Percentiles rank a stretch among this genome's conserved stretches.
These are phyloP conservation scores for Candida anutae DNA, from an alignment of 1,139 yeast species.

Conservation along the genomic window DNA sequence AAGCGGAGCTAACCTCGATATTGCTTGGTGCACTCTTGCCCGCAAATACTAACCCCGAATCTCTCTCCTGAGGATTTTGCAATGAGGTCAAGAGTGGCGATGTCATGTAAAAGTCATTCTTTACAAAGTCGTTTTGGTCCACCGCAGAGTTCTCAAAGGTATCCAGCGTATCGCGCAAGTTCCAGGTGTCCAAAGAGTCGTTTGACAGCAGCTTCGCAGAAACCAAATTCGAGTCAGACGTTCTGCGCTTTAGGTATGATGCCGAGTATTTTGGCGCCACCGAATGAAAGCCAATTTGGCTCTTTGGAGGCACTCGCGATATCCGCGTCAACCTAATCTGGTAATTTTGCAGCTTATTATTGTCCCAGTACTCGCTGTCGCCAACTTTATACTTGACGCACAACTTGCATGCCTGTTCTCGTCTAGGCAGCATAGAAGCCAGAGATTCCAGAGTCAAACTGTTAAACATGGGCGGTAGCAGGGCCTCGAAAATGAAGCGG, in stretches of 20 bases:
- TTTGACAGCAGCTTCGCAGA: conserved; percentile 2
- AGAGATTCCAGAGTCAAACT: conserved; percentile 14
- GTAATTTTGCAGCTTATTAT: conserved; percentile 55
- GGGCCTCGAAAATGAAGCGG: conserved; percentile 49
- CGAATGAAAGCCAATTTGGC: conserved; percentile 15
- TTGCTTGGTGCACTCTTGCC: no score
- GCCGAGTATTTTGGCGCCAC: conserved; percentile 33
- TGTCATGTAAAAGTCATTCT: conserved; percentile 30
- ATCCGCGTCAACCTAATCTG: background rate
- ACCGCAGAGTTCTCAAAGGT: conserved; percentile 13
- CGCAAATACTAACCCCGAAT: background rate
- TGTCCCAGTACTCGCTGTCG: conserved; percentile 68
- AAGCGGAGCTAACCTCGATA: background rate
- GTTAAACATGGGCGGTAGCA: conserved; percentile 32
- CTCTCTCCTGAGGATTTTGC: conserved; percentile 2
- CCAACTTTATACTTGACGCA: conserved; percentile 53
- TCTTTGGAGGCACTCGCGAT: conserved; percentile 1
- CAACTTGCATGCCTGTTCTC: conserved; percentile 28
- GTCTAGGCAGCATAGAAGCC: conserved; percentile 4
- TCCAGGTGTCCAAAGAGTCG: background rate
- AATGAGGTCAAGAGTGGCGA: conserved; percentile 29
- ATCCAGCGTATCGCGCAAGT: conserved; percentile 2
- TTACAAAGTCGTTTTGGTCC: conserved; percentile 23
- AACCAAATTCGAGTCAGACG: conserved; percentile 23
- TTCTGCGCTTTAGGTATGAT: conserved; percentile 28